phyloP scores from a whole-genome alignment of 768 basidiomycete species.

The Tremella mesenterica region DNA sequence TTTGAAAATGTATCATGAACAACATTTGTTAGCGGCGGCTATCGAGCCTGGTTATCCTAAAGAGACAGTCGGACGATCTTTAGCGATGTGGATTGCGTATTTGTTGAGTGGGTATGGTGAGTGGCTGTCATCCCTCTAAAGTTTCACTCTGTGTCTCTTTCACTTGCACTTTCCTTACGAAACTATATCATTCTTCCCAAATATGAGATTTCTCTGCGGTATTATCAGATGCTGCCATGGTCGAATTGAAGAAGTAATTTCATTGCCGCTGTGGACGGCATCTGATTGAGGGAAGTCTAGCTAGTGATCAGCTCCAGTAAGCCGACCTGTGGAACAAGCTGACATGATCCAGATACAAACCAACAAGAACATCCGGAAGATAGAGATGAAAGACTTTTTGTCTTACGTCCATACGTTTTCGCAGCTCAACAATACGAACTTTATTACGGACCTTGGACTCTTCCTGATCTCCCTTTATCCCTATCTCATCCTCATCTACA shows the following conservation, averaged over 20 bases:
- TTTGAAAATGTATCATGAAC: conserved; percentile 40
- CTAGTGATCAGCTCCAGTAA: no score
- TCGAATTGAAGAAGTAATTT: no score
- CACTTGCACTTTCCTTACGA: conserved; percentile 55
- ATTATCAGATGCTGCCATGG: conserved; percentile 53
- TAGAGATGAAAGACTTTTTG: conserved; percentile 44
- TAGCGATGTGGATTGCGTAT: conserved; percentile 45
- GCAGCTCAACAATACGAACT: conserved; percentile 44
- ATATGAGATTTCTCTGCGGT: no score
- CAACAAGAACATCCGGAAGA: conserved; percentile 29
- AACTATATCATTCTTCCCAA: no score
- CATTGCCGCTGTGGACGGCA: conserved; percentile 3
- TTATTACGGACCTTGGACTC: conserved; percentile 45
- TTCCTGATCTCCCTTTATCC: conserved; percentile 38
- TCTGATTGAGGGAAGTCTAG: no score
- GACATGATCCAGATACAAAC: no score
- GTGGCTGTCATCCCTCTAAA: no score
- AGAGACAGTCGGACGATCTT: conserved; percentile 33
- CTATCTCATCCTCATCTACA: neutral
- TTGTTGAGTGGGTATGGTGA: conserved; percentile 19
- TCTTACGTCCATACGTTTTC: conserved; percentile 47
- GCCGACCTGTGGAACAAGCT: no score
- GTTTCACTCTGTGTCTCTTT: neutral
- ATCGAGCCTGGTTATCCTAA: conserved; percentile 43
- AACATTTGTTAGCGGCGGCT: conserved; percentile 39